Evolutionary conservation across 1,139 yeast species (phyloP).

Genomic region (Schizosaccharomyces versatilis): DNA sequence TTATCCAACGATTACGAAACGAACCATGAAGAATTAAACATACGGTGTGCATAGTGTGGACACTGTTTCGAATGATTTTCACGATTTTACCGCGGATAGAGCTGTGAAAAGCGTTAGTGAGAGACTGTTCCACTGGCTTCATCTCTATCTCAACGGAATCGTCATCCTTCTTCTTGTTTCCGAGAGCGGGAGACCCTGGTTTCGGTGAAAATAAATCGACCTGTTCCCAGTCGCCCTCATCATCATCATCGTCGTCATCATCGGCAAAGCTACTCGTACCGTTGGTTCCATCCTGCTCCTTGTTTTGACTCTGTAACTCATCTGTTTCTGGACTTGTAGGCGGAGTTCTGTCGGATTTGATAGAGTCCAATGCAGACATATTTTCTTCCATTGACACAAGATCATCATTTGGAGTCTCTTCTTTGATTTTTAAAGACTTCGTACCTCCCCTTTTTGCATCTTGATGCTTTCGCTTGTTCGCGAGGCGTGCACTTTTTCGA

Average conservation of each 20-base stretch:
- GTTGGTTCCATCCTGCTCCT: neutral
- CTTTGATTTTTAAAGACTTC: neutral
- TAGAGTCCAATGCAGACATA: neutral
- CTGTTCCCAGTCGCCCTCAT: neutral
- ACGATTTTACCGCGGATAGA: constrained; percentile 32
- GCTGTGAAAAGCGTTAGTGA: constrained; percentile 10
- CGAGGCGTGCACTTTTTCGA: neutral
- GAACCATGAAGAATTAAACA: constrained; percentile 44
- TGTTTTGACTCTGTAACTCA: no score
- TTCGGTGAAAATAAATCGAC: neutral
- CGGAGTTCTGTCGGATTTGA: neutral
- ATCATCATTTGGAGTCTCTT: neutral
- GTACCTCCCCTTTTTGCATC: neutral
- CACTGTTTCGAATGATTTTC: constrained; percentile 26
- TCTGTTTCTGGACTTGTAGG: neutral
- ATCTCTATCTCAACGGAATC: neutral
- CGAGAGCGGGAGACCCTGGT: neutral
- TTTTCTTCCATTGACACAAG: neutral
- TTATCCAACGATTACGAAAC: constrained; percentile 55
- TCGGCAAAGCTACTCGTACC: neutral
- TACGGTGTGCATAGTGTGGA: constrained; percentile 39
- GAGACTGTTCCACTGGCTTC: neutral
- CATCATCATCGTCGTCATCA: neutral
- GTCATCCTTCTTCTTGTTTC: neutral
- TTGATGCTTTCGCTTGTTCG: neutral